A percentile compares a stretch with the other conserved stretches of the same genome.
phyloP scores from a whole-genome alignment of 306 rosid species.

The Rosa persica region DNA sequence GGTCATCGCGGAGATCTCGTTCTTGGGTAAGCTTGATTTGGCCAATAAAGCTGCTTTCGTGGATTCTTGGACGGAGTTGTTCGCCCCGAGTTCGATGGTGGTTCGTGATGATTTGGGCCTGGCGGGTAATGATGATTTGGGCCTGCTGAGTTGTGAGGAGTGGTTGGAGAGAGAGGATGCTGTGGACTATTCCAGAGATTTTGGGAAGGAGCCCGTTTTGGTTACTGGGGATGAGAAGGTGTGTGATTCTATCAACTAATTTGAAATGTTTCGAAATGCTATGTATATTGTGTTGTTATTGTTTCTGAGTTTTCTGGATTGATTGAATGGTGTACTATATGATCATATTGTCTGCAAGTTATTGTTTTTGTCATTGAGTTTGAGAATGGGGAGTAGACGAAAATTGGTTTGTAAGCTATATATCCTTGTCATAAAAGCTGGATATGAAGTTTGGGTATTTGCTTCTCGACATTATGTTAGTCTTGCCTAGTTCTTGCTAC shows the following conservation, averaged over 20 bases:
- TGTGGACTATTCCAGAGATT: constrained; percentile 72
- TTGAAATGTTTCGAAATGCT: neutral
- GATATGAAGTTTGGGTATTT: neutral
- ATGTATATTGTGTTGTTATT: constrained; percentile 9
- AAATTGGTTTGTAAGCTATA: neutral
- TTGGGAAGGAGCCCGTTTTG: constrained; percentile 58
- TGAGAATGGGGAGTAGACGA: neutral
- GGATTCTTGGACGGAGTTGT: constrained; percentile 66
- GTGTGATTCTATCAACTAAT: neutral
- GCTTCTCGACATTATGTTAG: neutral
- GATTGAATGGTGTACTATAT: neutral
- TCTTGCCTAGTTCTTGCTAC: neutral
- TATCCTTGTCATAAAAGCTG: neutral
- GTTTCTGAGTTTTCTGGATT: neutral
- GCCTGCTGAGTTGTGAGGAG: constrained; percentile 58
- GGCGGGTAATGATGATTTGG: constrained; percentile 31
- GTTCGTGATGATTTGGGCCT: constrained; percentile 32
- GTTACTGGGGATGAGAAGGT: constrained; percentile 81
- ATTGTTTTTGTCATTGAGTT: neutral
- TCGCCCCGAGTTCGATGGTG: constrained; percentile 36
- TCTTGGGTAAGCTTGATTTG: constrained; percentile 75
- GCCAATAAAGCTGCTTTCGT: constrained; percentile 72
- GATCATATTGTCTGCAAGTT: neutral
- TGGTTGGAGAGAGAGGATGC: constrained; percentile 87
- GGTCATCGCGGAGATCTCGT: constrained; percentile 80